phyloP scores from a whole-genome alignment of 2,329 filamentous ascomycete species.

The Ilyonectria mors-panacis region DNA sequence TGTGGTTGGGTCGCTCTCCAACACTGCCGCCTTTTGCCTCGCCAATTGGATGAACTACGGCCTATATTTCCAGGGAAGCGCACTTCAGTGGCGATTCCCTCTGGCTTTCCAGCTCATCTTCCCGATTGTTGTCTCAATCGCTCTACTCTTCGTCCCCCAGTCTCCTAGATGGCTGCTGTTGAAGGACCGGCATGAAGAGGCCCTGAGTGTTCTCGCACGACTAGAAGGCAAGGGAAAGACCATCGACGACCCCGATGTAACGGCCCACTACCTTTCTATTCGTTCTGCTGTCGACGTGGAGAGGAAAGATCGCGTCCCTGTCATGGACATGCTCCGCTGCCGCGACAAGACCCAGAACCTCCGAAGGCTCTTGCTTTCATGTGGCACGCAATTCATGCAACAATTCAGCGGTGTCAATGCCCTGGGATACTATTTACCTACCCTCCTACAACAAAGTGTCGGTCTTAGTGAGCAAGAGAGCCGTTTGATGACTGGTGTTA shows the following conservation, averaged over 20 bases:
- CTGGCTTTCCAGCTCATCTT: conserved; percentile 56
- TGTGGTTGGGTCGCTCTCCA: conserved; percentile 58
- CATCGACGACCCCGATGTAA: conserved; percentile 45
- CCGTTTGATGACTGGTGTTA: conserved; percentile 70
- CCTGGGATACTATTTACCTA: conserved; percentile 65
- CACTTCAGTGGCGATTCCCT: conserved; percentile 48
- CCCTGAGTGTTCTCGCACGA: conserved; percentile 68
- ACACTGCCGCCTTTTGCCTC: conserved; percentile 60
- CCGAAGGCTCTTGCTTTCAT: conserved; percentile 54
- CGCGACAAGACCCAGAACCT: conserved; percentile 57
- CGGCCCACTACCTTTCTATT: conserved; percentile 55
- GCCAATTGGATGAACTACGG: conserved; percentile 64
- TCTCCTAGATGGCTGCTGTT: conserved; percentile 67
- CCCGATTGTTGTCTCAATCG: conserved; percentile 47
- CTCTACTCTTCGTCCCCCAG: conserved; percentile 54
- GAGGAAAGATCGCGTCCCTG: conserved; percentile 51
- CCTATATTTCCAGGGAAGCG: conserved; percentile 53
- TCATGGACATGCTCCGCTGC: conserved; percentile 53
- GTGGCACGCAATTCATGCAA: conserved; percentile 65
- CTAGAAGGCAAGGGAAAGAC: conserved; percentile 69
- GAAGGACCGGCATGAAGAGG: conserved; percentile 69
- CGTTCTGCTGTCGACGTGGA: conserved; percentile 54
- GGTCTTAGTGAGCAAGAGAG: conserved; percentile 66
- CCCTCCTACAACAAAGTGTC: conserved; percentile 69
- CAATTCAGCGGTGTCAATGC: conserved; percentile 62